Percentiles rank a stretch among this genome's conserved stretches.
These are phyloP conservation scores for Haplosporangium sp. DNA, from an alignment of 371 early-diverging fungal genomes.

Conservation along the genomic window DNA sequence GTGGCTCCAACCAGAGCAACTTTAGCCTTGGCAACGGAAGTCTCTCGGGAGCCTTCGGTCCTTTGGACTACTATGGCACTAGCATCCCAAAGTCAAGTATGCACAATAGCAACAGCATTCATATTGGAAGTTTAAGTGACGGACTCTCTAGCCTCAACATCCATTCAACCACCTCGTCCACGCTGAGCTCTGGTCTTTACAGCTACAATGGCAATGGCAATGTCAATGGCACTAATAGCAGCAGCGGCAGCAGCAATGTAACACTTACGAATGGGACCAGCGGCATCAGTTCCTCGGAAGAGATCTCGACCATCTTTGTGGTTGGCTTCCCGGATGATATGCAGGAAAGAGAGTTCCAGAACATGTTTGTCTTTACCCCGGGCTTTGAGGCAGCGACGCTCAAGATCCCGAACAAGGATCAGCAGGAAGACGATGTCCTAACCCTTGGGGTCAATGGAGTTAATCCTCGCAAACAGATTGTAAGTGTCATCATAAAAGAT, in stretches of 20 bases:
- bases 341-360: conserved; percentile 96
- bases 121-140: conserved; percentile 44
- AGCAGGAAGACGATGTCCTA: conserved; percentile 63
- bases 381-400: conserved; percentile 96
- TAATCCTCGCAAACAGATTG: conserved; percentile 86
- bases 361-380: conserved; percentile 95
- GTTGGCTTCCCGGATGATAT: conserved; percentile 98
- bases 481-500: conserved; percentile 58
- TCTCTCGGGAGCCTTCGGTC: conserved; percentile 23
- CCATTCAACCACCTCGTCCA: conserved; percentile 25
- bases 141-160: conserved; percentile 33
- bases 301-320: conserved; percentile 95
- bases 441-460: conserved; percentile 58
- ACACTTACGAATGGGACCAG: conserved; percentile 4
- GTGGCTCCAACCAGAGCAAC: neutral
- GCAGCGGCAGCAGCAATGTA: conserved; percentile 7
- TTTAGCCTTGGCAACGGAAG: conserved; percentile 2
- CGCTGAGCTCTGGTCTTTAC: conserved; percentile 42
- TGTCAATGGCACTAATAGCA: conserved; percentile 3
- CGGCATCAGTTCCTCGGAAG: conserved; percentile 52
- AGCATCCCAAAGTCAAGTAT: conserved; percentile 37
- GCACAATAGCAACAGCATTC: conserved; percentile 27
- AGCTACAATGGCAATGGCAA: conserved; percentile 20
- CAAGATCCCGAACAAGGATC: conserved; percentile 81
- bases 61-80: conserved; percentile 42